phyloP scores from a whole-genome alignment of 768 basidiomycete genomes.

The Boletus insuetus region DNA sequence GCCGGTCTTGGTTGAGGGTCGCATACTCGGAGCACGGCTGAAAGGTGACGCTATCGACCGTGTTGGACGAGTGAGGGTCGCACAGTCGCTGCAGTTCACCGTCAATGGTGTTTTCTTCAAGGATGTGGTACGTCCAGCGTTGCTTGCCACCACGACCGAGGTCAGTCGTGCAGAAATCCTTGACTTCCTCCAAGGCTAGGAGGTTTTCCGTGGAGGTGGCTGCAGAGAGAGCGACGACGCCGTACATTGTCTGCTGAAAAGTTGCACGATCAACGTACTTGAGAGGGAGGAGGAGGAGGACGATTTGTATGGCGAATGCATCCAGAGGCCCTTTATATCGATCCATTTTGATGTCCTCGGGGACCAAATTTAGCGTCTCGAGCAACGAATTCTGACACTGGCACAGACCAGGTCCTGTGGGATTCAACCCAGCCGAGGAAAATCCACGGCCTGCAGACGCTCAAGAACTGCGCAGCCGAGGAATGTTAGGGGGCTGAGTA shows the following conservation, averaged over 20 bases:
- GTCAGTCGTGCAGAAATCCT: slow-evolving; percentile 50
- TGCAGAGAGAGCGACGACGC: slow-evolving; percentile 41
- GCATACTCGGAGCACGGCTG: slow-evolving; percentile 41
- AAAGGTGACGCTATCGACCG: slow-evolving; percentile 41
- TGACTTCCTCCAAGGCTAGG: slow-evolving; percentile 51
- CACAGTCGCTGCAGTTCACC: slow-evolving; percentile 39
- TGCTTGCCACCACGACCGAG: slow-evolving; percentile 50
- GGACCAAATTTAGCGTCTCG: slow-evolving; percentile 22
- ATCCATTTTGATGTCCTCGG: slow-evolving; percentile 9
- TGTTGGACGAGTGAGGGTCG: slow-evolving; percentile 31
- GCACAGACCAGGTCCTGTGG: slow-evolving; percentile 16
- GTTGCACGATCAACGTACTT: neutral
- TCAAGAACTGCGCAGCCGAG: slow-evolving; percentile 15
- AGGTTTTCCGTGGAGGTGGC: slow-evolving; percentile 48
- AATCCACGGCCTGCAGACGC: slow-evolving; percentile 21
- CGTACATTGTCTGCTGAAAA: slow-evolving; percentile 24
- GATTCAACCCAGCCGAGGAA: slow-evolving; percentile 22
- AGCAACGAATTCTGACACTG: slow-evolving; percentile 17
- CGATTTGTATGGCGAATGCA: slow-evolving; percentile 12
- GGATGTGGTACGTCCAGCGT: slow-evolving; percentile 52
- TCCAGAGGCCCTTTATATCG: slow-evolving; percentile 22
- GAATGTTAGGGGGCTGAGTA: slow-evolving; percentile 10
- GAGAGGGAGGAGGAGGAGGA: slow-evolving; percentile 10
- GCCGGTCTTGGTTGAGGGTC: slow-evolving; percentile 41
- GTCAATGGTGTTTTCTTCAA: slow-evolving; percentile 40